These are phyloP conservation scores for Amaranthus hypochondriacus DNA, from an alignment of 148 eudicot genomes.

Conservation along the genomic window DNA sequence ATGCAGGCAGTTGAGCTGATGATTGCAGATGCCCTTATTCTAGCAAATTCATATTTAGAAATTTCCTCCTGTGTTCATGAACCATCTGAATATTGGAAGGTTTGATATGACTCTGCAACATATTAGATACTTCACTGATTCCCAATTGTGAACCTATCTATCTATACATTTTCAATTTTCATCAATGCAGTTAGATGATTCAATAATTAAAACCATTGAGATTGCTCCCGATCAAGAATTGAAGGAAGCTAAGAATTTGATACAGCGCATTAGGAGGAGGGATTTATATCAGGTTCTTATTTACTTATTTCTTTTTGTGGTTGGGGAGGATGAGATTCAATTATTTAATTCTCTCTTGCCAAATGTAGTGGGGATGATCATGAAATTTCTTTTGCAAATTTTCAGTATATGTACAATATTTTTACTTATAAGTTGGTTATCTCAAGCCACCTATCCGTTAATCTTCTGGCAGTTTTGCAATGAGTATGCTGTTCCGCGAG, in stretches of 20 bases:
- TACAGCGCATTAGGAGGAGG: slow-evolving; percentile 62
- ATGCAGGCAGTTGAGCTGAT: slow-evolving; percentile 83
- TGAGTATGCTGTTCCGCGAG: slow-evolving; percentile 78
- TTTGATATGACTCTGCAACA: slow-evolving; percentile 13
- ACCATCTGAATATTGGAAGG: slow-evolving; percentile 92
- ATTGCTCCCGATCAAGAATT: slow-evolving; percentile 63
- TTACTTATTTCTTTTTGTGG: too few relatives aligned
- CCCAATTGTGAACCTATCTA: neutral
- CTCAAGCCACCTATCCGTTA: neutral
- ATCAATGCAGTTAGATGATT: slow-evolving; percentile 69
- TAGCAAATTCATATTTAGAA: slow-evolving; percentile 61
- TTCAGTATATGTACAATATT: neutral
- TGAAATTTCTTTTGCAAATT: neutral
- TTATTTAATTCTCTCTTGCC: neutral
- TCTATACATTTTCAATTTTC: neutral
- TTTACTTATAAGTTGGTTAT: neutral
- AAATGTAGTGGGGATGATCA: neutral
- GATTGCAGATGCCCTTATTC: slow-evolving; percentile 75
- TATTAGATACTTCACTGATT: neutral
- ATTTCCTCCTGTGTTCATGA: slow-evolving; percentile 60
- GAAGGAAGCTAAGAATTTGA: slow-evolving; percentile 60
- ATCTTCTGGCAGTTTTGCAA: slow-evolving; percentile 67
- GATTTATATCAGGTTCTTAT: slow-evolving; percentile 53
- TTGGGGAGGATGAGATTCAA: neutral
- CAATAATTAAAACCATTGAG: slow-evolving; percentile 76